A percentile compares a stretch with the other conserved stretches of the same genome.
Evolutionary conservation across 179 eudicot species (phyloP).

Genomic region (Vitellaria paradoxa): DNA sequence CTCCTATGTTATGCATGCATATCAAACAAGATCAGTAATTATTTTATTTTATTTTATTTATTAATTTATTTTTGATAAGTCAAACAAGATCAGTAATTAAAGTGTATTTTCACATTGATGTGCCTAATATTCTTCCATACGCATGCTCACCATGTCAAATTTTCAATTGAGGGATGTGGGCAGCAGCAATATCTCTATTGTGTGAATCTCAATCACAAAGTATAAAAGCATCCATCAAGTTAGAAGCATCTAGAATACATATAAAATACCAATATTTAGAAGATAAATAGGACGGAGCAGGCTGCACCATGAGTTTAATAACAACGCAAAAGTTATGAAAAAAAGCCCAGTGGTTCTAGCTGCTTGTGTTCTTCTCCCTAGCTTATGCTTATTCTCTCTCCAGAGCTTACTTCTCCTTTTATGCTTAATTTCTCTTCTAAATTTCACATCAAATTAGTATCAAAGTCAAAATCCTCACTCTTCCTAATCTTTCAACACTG

Average conservation of each 20-base stretch:
- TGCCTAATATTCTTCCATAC: background rate
- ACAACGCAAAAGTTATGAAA: background rate
- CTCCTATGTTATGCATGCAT: constrained; percentile 11
- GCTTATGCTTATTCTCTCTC: too few species aligned
- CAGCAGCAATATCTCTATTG: background rate
- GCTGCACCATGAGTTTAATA: background rate
- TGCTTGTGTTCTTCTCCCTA: background rate
- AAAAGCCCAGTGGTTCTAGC: background rate
- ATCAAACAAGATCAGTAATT: background rate
- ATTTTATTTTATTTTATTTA: background rate
- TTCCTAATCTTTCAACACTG: too few species aligned
- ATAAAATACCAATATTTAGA: background rate
- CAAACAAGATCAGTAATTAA: background rate
- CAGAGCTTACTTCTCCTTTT: too few species aligned
- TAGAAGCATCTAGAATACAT: background rate
- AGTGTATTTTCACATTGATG: background rate
- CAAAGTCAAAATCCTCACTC: too few species aligned
- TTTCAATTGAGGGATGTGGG: background rate
- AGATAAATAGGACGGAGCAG: background rate
- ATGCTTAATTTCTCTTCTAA: too few species aligned
- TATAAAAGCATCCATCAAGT: background rate
- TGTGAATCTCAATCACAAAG: background rate
- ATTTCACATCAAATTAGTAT: too few species aligned
- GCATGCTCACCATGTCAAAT: background rate
- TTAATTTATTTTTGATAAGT: too few species aligned